Evolutionary conservation across 169 alveolate genomes (phyloP).

Genomic region (Plasmodium coatneyi): DNA sequence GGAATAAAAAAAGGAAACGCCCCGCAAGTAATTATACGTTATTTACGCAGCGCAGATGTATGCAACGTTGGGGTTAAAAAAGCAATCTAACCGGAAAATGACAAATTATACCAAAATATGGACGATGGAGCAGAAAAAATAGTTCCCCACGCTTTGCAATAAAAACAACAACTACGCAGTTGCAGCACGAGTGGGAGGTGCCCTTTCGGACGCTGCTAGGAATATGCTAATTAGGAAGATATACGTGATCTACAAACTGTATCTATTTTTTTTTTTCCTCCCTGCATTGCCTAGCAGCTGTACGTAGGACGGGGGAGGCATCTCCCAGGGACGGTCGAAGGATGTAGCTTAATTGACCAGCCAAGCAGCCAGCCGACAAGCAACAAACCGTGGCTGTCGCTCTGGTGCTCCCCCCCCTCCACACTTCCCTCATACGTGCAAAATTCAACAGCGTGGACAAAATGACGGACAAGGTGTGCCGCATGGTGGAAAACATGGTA

Average conservation of each 20-base stretch:
- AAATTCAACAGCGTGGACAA: neutral
- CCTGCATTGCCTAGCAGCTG: neutral
- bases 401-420: neutral
- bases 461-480: conserved; percentile 46
- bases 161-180: neutral
- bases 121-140: neutral
- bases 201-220: neutral
- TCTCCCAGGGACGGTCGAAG: neutral
- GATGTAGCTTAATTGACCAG: neutral
- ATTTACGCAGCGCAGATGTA: neutral
- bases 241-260: neutral
- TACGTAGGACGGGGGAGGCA: neutral
- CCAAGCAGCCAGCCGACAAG: neutral
- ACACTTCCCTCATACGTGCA: neutral
- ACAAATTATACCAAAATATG: neutral
- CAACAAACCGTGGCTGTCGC: neutral
- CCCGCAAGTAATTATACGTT: neutral
- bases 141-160: neutral
- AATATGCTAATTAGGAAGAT: neutral
- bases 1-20: neutral
- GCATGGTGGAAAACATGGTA: conserved; percentile 46
- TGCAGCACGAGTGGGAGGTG: neutral
- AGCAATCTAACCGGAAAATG: neutral
- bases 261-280: neutral
- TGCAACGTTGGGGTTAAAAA: neutral